These are phyloP conservation scores for Apiotrichum sp. DNA, from an alignment of 1,284 basidiomycete genomes.

Conservation along the genomic window DNA sequence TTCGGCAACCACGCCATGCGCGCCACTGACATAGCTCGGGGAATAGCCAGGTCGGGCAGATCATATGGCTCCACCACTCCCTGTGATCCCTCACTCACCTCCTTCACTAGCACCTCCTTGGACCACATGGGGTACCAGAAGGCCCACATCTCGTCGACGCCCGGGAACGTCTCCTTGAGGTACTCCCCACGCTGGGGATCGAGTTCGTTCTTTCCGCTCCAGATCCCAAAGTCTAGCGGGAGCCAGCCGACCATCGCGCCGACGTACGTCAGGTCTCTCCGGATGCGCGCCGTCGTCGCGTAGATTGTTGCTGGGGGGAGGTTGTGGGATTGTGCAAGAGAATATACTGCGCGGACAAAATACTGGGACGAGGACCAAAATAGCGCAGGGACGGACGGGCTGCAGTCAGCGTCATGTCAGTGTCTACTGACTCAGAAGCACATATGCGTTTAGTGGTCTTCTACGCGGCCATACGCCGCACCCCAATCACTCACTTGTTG, in stretches of 20 bases:
- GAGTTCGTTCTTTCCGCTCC: slow-evolving; percentile 3
- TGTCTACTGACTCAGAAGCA: too few species aligned
- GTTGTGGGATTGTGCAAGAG: neutral
- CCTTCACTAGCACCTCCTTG: neutral
- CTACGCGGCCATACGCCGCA: too few species aligned
- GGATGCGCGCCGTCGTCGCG: neutral
- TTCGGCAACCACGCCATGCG: too few species aligned
- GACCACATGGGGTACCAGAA: neutral
- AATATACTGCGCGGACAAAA: neutral
- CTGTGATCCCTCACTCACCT: neutral
- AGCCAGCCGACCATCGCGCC: slow-evolving; percentile 12
- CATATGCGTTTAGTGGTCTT: neutral
- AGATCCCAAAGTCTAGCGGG: slow-evolving; percentile 3
- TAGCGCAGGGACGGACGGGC: slow-evolving; percentile 2
- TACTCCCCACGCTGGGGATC: neutral
- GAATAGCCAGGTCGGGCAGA: too few species aligned
- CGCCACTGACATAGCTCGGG: too few species aligned
- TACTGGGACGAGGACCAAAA: slow-evolving; percentile 2
- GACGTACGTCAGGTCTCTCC: neutral
- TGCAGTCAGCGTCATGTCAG: neutral
- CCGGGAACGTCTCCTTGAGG: neutral
- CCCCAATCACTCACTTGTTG: neutral
- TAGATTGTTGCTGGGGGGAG: neutral
- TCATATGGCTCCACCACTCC: too few species aligned
- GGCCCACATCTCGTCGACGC: neutral